Evolutionary conservation across 306 rosid genomes (phyloP), one percentile per base, ranked within the genome.

Genomic region (Acacia acuminata): DNA sequence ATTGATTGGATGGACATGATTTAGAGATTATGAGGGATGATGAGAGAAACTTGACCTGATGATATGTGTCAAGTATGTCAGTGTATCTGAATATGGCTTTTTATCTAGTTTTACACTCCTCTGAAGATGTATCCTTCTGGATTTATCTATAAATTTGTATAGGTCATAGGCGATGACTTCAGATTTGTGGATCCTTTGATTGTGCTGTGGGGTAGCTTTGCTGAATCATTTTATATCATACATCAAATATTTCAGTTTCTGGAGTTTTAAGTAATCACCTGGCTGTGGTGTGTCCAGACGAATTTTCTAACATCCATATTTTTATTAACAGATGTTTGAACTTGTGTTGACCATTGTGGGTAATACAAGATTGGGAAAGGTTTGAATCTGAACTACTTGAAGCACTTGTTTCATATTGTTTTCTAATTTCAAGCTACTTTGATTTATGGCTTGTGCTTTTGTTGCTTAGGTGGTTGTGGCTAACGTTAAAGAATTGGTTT

Each of bases 341-440:
- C 91, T 95, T 87, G 89, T 95, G 82, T 71, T 92, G 93, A 95
- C 97, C 64, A 88, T 93, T 27, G 87, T 91, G 74, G 93, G 98
- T 77, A 92, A 90, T 77, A 58, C 89, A 71, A 92, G 91, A 82
- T 75, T 95, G 74, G 88, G 82, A 76, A 88, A 91, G 99, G 99
- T 95, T 71, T 60, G 86, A 77, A 56, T 53, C 53, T 47, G 76
- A 80, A 22, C 77, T 65, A 72, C 74, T 79, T 64, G 65, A 71
- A 73, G 71, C 68, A 79, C 77, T 38, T 66, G 73, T 56, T 82
- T 30, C 79, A 64, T 73, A 7, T 76, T 48, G 22, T 76, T 77
- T 81, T 82, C 81, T 58, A 77, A 79, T 71, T 81, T 45, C 43
- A 67, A 63, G 25, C 44, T 58, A 32, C 48, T 79, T 66, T 73